Conservation (phyloP, 1,284 basidiomycete genomes). For the Cutaneotrichosporon sp. region DNA sequence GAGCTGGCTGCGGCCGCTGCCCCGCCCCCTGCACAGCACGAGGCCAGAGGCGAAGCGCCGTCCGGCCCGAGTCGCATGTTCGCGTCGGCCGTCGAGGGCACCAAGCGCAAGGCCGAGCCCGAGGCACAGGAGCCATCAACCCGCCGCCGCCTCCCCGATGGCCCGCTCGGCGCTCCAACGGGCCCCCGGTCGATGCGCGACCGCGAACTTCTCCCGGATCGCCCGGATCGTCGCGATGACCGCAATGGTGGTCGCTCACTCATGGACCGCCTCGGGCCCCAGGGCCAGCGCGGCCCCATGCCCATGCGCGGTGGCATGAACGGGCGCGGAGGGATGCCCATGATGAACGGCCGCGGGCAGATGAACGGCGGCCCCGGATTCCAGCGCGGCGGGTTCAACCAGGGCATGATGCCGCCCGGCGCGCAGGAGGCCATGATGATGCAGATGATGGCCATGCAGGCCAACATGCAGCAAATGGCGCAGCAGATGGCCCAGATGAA, state of each 20-base stretch:
- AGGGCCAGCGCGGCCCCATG: slow-evolving; percentile 17
- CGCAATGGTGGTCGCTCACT: slow-evolving; percentile 10
- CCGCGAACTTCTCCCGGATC: slow-evolving; percentile 4
- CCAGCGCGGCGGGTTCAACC: slow-evolving; percentile 16
- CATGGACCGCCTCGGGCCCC: slow-evolving; percentile 23
- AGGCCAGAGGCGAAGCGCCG: slow-evolving; percentile 6
- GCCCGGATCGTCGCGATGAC: neutral
- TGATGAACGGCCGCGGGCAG: slow-evolving; percentile 16
- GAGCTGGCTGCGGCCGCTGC: slow-evolving; percentile 1
- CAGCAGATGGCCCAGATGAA: slow-evolving; percentile 53
- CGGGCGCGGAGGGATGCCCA: slow-evolving; percentile 21
- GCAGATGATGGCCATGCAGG: slow-evolving; percentile 56
- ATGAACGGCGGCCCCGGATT: slow-evolving; percentile 13
- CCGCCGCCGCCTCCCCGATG: slow-evolving; percentile 25
- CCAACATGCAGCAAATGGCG: slow-evolving; percentile 55
- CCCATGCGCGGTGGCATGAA: slow-evolving; percentile 26
- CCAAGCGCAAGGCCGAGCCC: slow-evolving; percentile 28
- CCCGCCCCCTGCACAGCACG: slow-evolving; percentile 8
- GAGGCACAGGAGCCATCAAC: slow-evolving; percentile 15
- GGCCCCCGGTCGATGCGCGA: slow-evolving; percentile 23
- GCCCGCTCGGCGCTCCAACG: slow-evolving; percentile 23
- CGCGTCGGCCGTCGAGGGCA: slow-evolving; percentile 25
- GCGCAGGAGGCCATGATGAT: slow-evolving; percentile 53
- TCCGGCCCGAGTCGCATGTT: slow-evolving; percentile 19
- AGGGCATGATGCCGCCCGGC: slow-evolving; percentile 33